Evolutionary conservation across 2,329 filamentous ascomycete species (phyloP), one percentile per base, ranked within the genome.

Genomic region (Phyllosticta citriasiana): DNA sequence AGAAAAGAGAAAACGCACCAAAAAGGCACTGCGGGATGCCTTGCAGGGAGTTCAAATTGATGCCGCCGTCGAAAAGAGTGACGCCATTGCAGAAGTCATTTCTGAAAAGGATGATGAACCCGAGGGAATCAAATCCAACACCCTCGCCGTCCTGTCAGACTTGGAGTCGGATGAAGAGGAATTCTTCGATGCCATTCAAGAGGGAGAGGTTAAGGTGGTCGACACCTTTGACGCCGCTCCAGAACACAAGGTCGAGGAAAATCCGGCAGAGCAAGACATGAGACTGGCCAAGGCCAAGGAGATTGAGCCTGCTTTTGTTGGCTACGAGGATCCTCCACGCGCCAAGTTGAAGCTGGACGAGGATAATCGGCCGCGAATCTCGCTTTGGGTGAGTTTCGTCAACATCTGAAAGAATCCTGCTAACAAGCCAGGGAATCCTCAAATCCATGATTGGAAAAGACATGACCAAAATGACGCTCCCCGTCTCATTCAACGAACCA

Each of bases 361-460:
- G 33, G 94, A 99, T 72, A 85, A 99, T 71, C 81, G 94, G 68
- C 94, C 94, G 0, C 97, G 93, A 78, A 90, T 97, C 64, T 94
- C 89, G 30, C 85, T 99, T 53, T 99, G 94, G 94, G 92, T 96
- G 83, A 76, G 88, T 77, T 53, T 16, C 30, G 47, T 14, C 16
- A 51, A 8, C 59, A 9, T 57, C 2, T 16, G 3, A n/a, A n/a
- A n/a, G 16, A 26, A 9, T 5, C 5, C 55, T 57, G 59, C 71
- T 76, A 63, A 76, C 65, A 9, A 10, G 1, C 30, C 65, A 97
- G 92, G 88, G 88, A 66, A 97, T 99, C 67, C 79, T 99, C 65
- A 99, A 97, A 78, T 97, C 93, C 24, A 97, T 99, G 94, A 96
- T 99, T 75, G 94, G 94, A 65, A 97, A 99, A 74, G 94, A 99